phyloP scores from a whole-genome alignment of 2,329 filamentous ascomycete species.

The Trichoderma guizhouense region DNA sequence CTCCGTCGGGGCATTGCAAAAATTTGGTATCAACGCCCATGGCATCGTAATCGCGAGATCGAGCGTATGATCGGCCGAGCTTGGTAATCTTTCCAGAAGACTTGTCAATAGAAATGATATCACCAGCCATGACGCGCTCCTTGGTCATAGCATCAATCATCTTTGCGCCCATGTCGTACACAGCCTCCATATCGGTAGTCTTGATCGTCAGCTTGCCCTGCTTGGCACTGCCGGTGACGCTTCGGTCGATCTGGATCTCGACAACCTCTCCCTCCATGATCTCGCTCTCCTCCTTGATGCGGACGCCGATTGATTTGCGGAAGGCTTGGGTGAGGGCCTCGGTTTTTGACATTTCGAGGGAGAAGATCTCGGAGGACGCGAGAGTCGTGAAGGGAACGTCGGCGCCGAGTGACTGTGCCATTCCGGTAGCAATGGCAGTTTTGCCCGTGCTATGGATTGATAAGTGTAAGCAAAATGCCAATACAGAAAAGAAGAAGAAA shows the following conservation, averaged over 20 bases:
- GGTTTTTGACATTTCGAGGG: conserved; percentile 98
- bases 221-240: conserved; percentile 93
- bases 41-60: conserved; percentile 95
- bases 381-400: conserved; percentile 97
- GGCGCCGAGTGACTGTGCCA: conserved; percentile 90
- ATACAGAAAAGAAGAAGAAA: neutral
- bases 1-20: conserved; percentile 93
- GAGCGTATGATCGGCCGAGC: conserved; percentile 88
- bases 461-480: neutral
- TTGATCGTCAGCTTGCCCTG: conserved; percentile 99
- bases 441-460: conserved; percentile 73
- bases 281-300: conserved; percentile 98
- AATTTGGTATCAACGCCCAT: conserved; percentile 99
- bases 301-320: conserved; percentile 94
- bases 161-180: conserved; percentile 99
- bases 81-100: conserved; percentile 98
- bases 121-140: conserved; percentile 96
- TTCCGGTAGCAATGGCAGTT: conserved; percentile 97
- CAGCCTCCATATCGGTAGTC: conserved; percentile 98
- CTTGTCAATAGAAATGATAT: conserved; percentile 98
- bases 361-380: conserved; percentile 95
- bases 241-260: conserved; percentile 96
- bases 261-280: conserved; percentile 99
- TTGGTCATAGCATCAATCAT: conserved; percentile 99
- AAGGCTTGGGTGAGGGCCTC: conserved; percentile 98